Conservation (phyloP, 805 yeast genomes). For the Danielia reshetovae region DNA sequence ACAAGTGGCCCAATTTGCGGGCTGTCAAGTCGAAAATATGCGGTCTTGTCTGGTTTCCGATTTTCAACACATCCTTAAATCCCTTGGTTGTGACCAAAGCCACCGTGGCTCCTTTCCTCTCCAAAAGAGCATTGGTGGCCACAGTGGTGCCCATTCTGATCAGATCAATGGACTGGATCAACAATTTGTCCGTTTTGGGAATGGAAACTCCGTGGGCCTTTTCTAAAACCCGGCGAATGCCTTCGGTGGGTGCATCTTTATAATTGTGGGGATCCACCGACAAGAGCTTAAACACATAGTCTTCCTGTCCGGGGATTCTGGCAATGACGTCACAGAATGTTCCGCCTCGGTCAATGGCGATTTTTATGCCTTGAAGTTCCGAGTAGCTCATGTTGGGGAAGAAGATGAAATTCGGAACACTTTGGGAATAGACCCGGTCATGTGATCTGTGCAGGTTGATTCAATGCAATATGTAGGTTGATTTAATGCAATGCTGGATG, state of each 20-base stretch:
- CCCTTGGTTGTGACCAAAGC: slow-evolving; percentile 87
- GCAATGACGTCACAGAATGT: slow-evolving; percentile 80
- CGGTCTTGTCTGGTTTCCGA: slow-evolving; percentile 93
- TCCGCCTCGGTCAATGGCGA: slow-evolving; percentile 61
- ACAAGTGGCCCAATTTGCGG: slow-evolving; percentile 64
- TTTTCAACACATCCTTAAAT: slow-evolving; percentile 72
- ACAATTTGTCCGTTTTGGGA: slow-evolving; percentile 58
- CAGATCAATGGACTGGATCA: slow-evolving; percentile 48
- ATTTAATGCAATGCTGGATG: neutral
- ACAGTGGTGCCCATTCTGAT: slow-evolving; percentile 30
- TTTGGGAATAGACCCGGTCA: no score
- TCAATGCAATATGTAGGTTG: neutral
- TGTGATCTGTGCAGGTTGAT: neutral
- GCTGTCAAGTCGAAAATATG: slow-evolving; percentile 81
- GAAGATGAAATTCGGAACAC: no score
- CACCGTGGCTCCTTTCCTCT: slow-evolving; percentile 86
- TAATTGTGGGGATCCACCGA: slow-evolving; percentile 19
- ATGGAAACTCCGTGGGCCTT: slow-evolving; percentile 48
- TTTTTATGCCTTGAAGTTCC: slow-evolving; percentile 18
- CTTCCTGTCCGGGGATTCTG: slow-evolving; percentile 47
- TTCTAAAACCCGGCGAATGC: slow-evolving; percentile 36
- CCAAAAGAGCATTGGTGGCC: slow-evolving; percentile 92
- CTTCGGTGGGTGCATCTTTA: slow-evolving; percentile 18
- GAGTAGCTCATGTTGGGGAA: neutral
- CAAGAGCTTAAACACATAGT: slow-evolving; percentile 48